Evolutionary conservation across 2,329 filamentous ascomycete species (phyloP), one percentile per base, ranked within the genome.

Genomic region (Pestalotiopsis sp.): DNA sequence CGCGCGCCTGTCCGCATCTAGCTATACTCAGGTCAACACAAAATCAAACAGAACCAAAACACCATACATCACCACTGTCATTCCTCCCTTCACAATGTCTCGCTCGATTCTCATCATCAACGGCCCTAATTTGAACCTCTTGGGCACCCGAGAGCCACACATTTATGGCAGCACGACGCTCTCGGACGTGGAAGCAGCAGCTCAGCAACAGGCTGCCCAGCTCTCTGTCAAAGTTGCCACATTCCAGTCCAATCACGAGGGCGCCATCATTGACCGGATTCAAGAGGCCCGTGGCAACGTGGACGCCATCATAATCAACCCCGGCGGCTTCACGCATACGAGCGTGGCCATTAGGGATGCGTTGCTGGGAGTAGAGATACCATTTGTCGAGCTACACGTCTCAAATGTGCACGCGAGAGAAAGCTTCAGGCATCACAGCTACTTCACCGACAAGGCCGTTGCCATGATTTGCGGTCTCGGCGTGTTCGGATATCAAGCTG

Each of bases 61-160:
- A 52, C 45, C 45, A 52, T 17, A 17, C 14, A n/a, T 20, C 45
- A 9, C 14, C 2, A 11, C 17, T 52, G 17, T 20, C 14, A 52
- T n/a, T 52, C 14, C 20, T n/a, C 14, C 20, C 45, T 20, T n/a
- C n/a, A 66, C 52, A 31, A 66, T 66, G 65, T 13, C 66, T 20
- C 80, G 79, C 68, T 78, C 75, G 66, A 89, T 94, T 76, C 89
- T 94, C 73, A 84, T 94, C 72, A 89, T 94, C 83, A 94, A 94
- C 80, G 92, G 92, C n/a, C 92, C 92, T 40, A 95, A 95, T 79
- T 90, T 95, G 74, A 94, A 94, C 81, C 90, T 95, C 64, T 87
- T 95, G 38, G 92, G 92, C 45, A 91, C 88, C 13, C 86, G 93
- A 25, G 92, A 95, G 78, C 92, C 92, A 17, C 82, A 89, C 36